Evolutionary conservation across 2,329 filamentous ascomycete genomes (phyloP), one percentile per base, ranked within the genome.

Genomic region (Hypoxylon sp.): DNA sequence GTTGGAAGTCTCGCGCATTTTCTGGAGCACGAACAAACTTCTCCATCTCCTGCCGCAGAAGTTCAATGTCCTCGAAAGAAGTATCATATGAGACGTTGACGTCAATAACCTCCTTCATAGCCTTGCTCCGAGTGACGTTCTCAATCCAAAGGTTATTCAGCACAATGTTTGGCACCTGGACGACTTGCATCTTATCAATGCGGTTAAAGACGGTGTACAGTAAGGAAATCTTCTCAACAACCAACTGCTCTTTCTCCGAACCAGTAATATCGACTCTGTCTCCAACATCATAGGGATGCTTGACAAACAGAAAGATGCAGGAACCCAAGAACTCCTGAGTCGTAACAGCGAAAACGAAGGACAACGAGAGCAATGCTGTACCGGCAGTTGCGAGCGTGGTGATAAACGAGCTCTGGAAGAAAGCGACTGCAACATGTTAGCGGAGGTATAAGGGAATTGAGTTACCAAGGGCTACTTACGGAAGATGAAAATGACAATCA

Each of bases 241-340:
- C 85, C 73, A 97, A 89, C 73, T 89, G 86, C 71, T 90, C 86
- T 65, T 83, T 82, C 68, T 83, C 81, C 7, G 81, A 78, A 14
- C 84, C 85, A 57, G 79, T 82, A 70, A 98, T 91, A 74, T 98
- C 94, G 46, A 98, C 93, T 25, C 96, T 91, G 79, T 99, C 96
- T 67, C 95, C 94, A 21, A 98, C 94, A 78, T 99, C 96, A 79
- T 92, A 98, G 0, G 96, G 95, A 79, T 99, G 96, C 84, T 99
- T 99, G 83, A 98, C 93, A 75, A 99, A 99, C 1, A 99, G 84
- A 84, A 99, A 99, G 76, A 99, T 97, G 83, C 95, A 98, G 38
- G 94, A 98, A 75, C 95, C 95, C n/a, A 99, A 88, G 70, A 99
- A 92, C 80, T 99, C 96, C 80, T 98, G 94, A 2, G 91, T 91